Evolutionary conservation across 257 asterid species (phyloP).

Genomic region (Mentha longifolia): DNA sequence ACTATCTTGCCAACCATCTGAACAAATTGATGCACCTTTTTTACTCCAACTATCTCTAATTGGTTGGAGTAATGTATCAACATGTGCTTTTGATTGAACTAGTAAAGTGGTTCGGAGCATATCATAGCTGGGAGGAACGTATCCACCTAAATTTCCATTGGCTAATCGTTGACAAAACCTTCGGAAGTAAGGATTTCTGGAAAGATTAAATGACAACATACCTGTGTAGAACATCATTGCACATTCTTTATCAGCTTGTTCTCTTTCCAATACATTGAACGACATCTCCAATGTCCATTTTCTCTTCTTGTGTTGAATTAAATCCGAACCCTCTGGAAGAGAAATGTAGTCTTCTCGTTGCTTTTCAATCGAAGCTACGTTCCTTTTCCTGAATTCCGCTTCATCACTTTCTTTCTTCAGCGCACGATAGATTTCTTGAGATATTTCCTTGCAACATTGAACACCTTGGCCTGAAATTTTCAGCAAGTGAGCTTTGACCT

Average conservation of each 20-base stretch:
- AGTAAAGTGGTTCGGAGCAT: too few relatives aligned
- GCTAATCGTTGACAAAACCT: slow-evolving; percentile 3
- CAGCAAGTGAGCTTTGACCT: neutral
- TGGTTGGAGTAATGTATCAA: too few relatives aligned
- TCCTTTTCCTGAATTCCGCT: neutral
- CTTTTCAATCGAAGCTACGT: neutral
- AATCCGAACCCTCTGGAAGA: neutral
- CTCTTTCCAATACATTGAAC: neutral
- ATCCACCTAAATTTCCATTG: neutral
- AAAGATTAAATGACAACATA: neutral
- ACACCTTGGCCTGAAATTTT: neutral
- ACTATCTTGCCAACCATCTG: too few relatives aligned
- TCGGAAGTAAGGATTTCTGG: neutral
- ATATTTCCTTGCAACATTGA: neutral
- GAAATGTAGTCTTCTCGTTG: neutral
- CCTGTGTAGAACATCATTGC: neutral
- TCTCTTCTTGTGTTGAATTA: neutral
- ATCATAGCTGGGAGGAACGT: too few relatives aligned
- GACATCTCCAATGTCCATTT: neutral
- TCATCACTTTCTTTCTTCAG: neutral
- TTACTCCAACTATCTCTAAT: too few relatives aligned
- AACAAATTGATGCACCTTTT: too few relatives aligned
- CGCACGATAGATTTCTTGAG: neutral
- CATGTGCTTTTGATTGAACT: too few relatives aligned
- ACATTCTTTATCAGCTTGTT: neutral